Percentiles rank a stretch among this genome's conserved stretches.
Conservation (phyloP, 164 flowering plant species). For the Annona cherimola region DNA sequence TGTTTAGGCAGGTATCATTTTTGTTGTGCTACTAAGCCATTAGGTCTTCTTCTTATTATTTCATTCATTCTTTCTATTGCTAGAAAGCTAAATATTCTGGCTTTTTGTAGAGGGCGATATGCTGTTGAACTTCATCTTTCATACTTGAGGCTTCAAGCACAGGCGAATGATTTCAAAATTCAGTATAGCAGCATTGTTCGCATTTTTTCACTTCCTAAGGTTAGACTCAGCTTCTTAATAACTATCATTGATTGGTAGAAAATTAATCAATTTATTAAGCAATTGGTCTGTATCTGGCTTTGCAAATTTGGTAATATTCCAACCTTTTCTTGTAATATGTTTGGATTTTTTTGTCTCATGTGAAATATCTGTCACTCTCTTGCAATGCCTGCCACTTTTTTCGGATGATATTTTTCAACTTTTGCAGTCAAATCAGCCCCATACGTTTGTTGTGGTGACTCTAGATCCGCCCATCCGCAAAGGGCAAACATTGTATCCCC, state of each 20-base stretch:
- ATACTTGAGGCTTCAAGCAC: conserved; percentile 88
- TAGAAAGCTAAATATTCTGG: background rate
- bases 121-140: conserved; percentile 91
- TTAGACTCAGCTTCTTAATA: conserved; percentile 12
- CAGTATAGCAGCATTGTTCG: conserved; percentile 99
- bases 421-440: conserved; percentile 86
- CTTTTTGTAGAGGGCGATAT: conserved; percentile 74
- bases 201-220: conserved; percentile 93
- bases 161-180: conserved; percentile 96
- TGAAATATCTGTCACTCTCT: background rate
- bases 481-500: conserved; percentile 98
- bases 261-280: background rate
- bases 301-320: background rate
- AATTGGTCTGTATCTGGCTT: background rate
- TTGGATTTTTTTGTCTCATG: background rate
- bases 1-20: background rate
- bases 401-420: conserved; percentile 2
- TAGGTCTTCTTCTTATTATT: background rate
- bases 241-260: background rate
- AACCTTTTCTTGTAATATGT: background rate
- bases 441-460: conserved; percentile 84
- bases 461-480: conserved; percentile 98
- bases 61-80: background rate
- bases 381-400: background rate
- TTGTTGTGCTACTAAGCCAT: background rate